These are phyloP conservation scores for Rhodotorula diobovata DNA, from an alignment of 768 basidiomycete genomes.

Conservation along the genomic window DNA sequence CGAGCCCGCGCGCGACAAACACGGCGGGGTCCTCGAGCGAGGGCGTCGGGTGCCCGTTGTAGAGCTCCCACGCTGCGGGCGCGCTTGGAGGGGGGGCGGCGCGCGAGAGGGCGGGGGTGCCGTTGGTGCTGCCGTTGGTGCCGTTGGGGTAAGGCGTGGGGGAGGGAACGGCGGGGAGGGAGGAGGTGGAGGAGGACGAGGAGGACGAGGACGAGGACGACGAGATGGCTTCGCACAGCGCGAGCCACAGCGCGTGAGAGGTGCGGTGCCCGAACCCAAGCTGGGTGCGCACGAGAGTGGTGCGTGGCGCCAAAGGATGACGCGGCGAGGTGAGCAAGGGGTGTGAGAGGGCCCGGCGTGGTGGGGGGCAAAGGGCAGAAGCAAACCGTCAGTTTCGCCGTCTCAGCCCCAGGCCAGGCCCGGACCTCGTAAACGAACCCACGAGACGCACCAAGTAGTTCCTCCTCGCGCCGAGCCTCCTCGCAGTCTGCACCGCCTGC, in stretches of 20 bases:
- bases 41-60: constrained; percentile 4
- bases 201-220: too few relatives aligned
- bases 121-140: too few relatives aligned
- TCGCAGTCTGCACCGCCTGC: constrained; percentile 58
- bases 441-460: constrained; percentile 69
- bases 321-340: not conserved
- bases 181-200: too few relatives aligned
- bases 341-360: not conserved
- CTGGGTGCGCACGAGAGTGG: not conserved
- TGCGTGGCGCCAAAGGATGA: not conserved
- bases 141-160: too few relatives aligned
- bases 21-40: constrained; percentile 21
- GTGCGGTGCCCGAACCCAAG: constrained; percentile 38
- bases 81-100: too few relatives aligned
- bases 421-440: too few relatives aligned
- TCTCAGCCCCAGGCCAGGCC: too few relatives aligned
- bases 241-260: constrained; percentile 30
- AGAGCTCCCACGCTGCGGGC: constrained; percentile 12
- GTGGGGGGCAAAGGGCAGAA: too few relatives aligned
- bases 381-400: too few relatives aligned
- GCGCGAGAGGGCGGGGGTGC: too few relatives aligned
- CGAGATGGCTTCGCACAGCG: constrained; percentile 11
- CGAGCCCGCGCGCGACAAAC: not conserved
- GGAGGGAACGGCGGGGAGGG: too few relatives aligned
- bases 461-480: constrained; percentile 58